These are phyloP conservation scores for Elsinoe batatas DNA, from an alignment of 2,329 filamentous ascomycete species.

Conservation along the genomic window DNA sequence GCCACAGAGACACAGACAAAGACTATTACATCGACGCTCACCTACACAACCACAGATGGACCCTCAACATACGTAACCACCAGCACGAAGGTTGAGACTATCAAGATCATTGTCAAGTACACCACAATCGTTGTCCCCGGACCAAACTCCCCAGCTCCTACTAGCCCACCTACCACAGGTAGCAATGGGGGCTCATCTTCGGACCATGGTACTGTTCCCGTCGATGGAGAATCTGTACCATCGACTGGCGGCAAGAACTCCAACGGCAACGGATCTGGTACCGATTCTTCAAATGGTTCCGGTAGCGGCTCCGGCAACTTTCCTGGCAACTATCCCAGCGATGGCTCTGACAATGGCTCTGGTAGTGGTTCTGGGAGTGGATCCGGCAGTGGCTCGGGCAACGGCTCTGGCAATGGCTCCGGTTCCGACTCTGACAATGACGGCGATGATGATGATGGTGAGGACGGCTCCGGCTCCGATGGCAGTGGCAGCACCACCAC, in stretches of 20 bases:
- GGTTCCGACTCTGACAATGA: not conserved
- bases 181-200: not conserved
- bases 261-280: not conserved
- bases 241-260: conserved; percentile 1
- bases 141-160: not conserved
- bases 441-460: not conserved
- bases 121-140: conserved; percentile 7
- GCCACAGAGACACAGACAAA: conserved; percentile 9
- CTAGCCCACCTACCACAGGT: not conserved
- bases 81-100: conserved; percentile 1
- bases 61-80: not conserved
- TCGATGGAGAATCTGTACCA: not conserved
- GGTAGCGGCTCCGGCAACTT: not conserved
- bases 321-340: not conserved
- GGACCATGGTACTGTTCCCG: not conserved
- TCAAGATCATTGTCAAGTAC: conserved; percentile 13
- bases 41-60: conserved; percentile 1
- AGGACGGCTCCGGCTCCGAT: not conserved
- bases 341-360: not conserved
- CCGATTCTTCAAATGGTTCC: too few relatives aligned
- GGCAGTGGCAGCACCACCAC: not conserved
- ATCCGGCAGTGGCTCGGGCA: not conserved
- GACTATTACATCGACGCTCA: conserved; percentile 8
- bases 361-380: not conserved
- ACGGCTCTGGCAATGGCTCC: not conserved